Evolutionary conservation across 176 grass and related monocot genomes (phyloP).

Genomic region (Leersia perrieri): DNA sequence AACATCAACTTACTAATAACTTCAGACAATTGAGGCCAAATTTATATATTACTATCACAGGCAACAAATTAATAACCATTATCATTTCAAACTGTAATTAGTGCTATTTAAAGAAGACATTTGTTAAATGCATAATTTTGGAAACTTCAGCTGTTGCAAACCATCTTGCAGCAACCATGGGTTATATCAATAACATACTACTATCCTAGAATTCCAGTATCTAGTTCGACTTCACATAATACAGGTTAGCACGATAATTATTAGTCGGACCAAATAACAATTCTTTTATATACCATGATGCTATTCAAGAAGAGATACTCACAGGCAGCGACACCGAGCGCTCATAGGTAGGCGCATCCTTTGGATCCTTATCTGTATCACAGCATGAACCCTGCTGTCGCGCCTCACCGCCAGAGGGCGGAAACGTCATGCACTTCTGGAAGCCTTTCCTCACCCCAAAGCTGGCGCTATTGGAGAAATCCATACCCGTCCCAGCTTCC

Average conservation of each 20-base stretch:
- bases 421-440: constrained; percentile 44
- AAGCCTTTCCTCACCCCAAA: constrained; percentile 33
- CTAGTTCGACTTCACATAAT: neutral
- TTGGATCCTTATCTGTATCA: neutral
- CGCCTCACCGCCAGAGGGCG: neutral
- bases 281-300: neutral
- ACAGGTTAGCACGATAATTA: neutral
- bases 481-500: neutral
- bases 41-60: neutral
- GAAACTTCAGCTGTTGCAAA: neutral
- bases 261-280: neutral
- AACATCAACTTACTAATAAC: neutral
- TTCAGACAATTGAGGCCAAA: neutral
- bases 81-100: neutral
- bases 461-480: neutral
- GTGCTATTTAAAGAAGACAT: neutral
- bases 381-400: neutral
- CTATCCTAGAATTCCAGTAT: neutral
- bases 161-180: neutral
- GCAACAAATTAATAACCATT: neutral
- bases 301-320: constrained; percentile 13
- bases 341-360: constrained; percentile 23
- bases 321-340: constrained; percentile 51
- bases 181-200: neutral
- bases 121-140: neutral